Evolutionary conservation across 1,284 basidiomycete species (phyloP).

Genomic region (Hemileia vastatrix): DNA sequence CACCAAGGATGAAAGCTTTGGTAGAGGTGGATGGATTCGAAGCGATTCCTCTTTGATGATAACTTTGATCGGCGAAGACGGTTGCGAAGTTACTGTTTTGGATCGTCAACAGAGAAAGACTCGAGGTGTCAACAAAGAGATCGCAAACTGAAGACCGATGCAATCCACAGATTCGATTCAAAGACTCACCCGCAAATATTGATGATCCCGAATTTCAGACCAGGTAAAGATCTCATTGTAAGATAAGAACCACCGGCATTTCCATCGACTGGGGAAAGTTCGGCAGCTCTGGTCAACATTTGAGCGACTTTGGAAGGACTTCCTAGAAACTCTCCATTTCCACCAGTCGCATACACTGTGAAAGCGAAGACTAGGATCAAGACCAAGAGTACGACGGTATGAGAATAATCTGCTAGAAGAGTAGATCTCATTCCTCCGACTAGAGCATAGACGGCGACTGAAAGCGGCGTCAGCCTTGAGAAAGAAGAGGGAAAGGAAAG

Average conservation of each 20-base stretch:
- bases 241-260: slow-evolving; percentile 58
- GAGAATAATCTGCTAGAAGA: slow-evolving; percentile 39
- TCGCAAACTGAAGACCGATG: slow-evolving; percentile 14
- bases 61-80: slow-evolving; percentile 60
- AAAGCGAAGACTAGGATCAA: slow-evolving; percentile 52
- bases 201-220: slow-evolving; percentile 77
- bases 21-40: slow-evolving; percentile 69
- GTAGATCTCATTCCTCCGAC: slow-evolving; percentile 41
- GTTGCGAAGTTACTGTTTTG: slow-evolving; percentile 73
- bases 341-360: slow-evolving; percentile 60
- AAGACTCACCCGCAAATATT: slow-evolving; percentile 50
- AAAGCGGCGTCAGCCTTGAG: slow-evolving; percentile 33
- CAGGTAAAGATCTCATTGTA: slow-evolving; percentile 69
- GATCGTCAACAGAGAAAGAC: slow-evolving; percentile 15
- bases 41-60: slow-evolving; percentile 72
- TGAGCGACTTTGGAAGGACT: slow-evolving; percentile 45
- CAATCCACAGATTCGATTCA: not conserved
- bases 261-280: slow-evolving; percentile 50
- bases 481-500: slow-evolving; percentile 33
- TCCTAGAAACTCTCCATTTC: slow-evolving; percentile 54
- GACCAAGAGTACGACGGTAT: slow-evolving; percentile 36
- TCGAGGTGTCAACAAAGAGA: not conserved
- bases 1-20: slow-evolving; percentile 77
- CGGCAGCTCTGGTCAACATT: slow-evolving; percentile 43
- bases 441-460: slow-evolving; percentile 36